Conservation (phyloP, 2,329 filamentous ascomycete genomes). For the Apiospora sp. region DNA sequence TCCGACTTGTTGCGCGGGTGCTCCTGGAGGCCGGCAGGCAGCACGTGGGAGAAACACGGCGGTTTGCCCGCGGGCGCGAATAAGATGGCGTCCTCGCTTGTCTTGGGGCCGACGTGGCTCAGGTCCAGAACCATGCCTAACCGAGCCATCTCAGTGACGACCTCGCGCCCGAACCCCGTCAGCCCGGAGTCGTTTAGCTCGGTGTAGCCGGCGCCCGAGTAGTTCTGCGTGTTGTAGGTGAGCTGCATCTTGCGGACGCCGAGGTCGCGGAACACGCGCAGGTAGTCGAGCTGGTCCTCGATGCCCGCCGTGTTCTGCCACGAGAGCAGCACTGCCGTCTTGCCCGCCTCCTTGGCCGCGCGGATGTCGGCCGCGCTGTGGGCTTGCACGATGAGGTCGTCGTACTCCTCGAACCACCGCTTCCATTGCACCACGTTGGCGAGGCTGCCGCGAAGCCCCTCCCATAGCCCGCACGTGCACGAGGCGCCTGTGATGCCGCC, state of each 20-base stretch:
- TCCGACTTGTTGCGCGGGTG: conserved; percentile 50
- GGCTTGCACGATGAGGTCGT: conserved; percentile 48
- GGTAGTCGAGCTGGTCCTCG: conserved; percentile 48
- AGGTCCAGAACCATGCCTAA: conserved; percentile 46
- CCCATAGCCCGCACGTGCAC: conserved; percentile 50
- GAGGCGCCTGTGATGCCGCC: conserved; percentile 51
- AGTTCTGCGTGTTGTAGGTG: conserved; percentile 53
- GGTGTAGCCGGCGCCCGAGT: conserved; percentile 49
- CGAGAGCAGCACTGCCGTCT: conserved; percentile 26
- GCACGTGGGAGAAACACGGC: conserved; percentile 49
- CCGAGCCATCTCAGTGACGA: conserved; percentile 36
- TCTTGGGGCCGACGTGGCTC: conserved; percentile 46
- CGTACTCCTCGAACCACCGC: conserved; percentile 51
- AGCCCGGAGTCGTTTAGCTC: conserved; percentile 45
- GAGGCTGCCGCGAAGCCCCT: conserved; percentile 47
- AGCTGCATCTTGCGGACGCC: conserved; percentile 52
- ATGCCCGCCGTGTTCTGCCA: conserved; percentile 48
- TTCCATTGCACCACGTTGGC: conserved; percentile 51
- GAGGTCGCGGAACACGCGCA: conserved; percentile 49
- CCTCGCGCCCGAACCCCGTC: conserved; percentile 39
- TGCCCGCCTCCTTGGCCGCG: conserved; percentile 41
- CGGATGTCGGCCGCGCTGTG: conserved; percentile 47
- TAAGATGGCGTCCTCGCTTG: conserved; percentile 44
- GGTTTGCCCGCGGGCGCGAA: conserved; percentile 43
- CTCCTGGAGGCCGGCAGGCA: conserved; percentile 45